Evolutionary conservation across 140 eudicot species (phyloP).

Genomic region (Oenanthe javanica): DNA sequence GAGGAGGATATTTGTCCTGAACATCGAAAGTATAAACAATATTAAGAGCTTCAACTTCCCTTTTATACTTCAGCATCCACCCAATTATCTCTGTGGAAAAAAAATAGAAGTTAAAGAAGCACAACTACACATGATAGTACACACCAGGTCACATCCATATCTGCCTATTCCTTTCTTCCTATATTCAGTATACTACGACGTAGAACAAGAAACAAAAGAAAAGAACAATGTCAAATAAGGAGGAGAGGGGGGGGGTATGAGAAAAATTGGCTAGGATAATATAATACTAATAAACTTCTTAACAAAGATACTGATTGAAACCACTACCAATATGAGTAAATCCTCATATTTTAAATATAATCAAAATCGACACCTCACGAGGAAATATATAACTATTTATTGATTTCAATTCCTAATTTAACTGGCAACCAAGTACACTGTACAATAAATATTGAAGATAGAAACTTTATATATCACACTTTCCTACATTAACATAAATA

Average conservation of each 20-base stretch:
- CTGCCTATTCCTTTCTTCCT: neutral
- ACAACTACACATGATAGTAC: neutral
- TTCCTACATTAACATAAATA: neutral
- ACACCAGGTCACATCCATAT: neutral
- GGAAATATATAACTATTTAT: neutral
- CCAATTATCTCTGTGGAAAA: constrained; percentile 39
- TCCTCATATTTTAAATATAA: neutral
- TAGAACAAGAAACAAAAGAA: neutral
- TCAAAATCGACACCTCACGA: neutral
- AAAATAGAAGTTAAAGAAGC: neutral
- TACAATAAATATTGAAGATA: no score
- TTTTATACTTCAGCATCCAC: constrained; percentile 39
- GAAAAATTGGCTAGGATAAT: neutral
- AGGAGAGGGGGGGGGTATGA: no score
- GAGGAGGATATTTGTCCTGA: constrained; percentile 39
- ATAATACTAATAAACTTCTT: neutral
- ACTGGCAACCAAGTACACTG: neutral
- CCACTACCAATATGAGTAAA: neutral
- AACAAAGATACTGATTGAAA: neutral
- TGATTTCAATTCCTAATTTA: neutral
- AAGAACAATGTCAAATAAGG: neutral
- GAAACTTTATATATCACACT: neutral
- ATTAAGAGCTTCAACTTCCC: constrained; percentile 69
- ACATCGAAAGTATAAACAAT: constrained; percentile 46
- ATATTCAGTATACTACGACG: neutral